Evolutionary conservation across 75 land plant species (phyloP), one percentile per base, ranked within the genome.

Genomic region (Larix kaempferi): DNA sequence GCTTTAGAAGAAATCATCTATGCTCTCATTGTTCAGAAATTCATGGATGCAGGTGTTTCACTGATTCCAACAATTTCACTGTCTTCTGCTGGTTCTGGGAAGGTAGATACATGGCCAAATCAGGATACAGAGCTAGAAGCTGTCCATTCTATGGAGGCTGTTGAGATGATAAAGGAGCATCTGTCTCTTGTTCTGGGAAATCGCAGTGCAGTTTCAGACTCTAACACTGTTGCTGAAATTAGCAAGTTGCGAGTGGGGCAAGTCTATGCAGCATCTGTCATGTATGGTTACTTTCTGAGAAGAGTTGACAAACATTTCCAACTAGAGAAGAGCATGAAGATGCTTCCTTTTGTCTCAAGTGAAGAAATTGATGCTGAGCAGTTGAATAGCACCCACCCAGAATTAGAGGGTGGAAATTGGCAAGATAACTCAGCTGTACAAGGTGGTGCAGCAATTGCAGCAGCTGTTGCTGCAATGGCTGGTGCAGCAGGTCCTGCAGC

Each of bases 211-310:
- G 3, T 75, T 16, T 72, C 56, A 12, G 87, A 87, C 23, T 74
- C 75, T 13, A 67, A 75, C 17, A 57, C 87, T 16, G 77, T 86
- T 29, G 89, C 84, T 14, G 84, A 87, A 56, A 90, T 86, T 21
- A 90, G 95, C 81, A 92, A 90, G 83, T 79, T 92, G 17, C 79
- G 91, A 81, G 84, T 92, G 59, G 95, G 95, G 14, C 92, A 91
- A 76, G 88, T 88, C 8, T 92, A 92, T 82, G 93, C 93, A 3
- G 92, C 95, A n/a, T 92, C 95, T 0, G 79, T 91, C 14, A 86
- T 92, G 87, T 92, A 90, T 83, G 95, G 95, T 2, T 92, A 92
- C 78, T 92, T 92, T 79, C 83, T 92, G 26, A 84, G 79, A 56
- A 82, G 93, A 25, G 91, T 92, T 16, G 95, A 92, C 57, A 84